Evolutionary conservation across 2,329 filamentous ascomycete genomes (phyloP).

Genomic region (Teratosphaeria gauchensis): DNA sequence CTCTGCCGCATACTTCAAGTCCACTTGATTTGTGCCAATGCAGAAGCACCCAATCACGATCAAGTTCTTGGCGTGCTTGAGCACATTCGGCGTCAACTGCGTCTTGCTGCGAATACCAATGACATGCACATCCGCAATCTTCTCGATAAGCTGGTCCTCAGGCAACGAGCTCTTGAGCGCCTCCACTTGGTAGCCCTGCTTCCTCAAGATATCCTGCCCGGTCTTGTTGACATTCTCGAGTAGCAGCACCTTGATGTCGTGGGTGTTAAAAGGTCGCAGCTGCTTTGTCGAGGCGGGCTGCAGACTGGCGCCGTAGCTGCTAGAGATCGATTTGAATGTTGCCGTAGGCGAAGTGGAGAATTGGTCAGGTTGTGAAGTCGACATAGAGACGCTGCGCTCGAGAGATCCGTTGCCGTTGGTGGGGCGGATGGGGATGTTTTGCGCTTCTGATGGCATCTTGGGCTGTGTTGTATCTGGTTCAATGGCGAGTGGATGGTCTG

Average conservation of each 20-base stretch:
- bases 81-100: constrained; percentile 75
- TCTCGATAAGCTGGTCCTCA: constrained; percentile 90
- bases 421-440: constrained; percentile 24
- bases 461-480: background rate
- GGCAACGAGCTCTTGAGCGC: constrained; percentile 77
- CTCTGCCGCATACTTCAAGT: constrained; percentile 70
- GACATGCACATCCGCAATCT: constrained; percentile 95
- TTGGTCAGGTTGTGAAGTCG: constrained; percentile 37
- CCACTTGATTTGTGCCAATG: constrained; percentile 94
- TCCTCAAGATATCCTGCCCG: constrained; percentile 69
- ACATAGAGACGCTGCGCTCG: constrained; percentile 23
- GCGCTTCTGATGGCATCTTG: constrained; percentile 24
- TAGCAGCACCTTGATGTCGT: constrained; percentile 92
- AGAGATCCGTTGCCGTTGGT: constrained; percentile 13
- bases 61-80: constrained; percentile 83
- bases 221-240: constrained; percentile 94
- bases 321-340: constrained; percentile 63
- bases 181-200: constrained; percentile 94
- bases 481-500: background rate
- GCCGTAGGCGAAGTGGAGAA: constrained; percentile 67
- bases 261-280: constrained; percentile 88
- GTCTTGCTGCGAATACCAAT: constrained; percentile 98
- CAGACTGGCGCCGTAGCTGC: constrained; percentile 35
- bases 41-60: constrained; percentile 97
- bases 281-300: constrained; percentile 51